Evolutionary conservation across 148 eudicot genomes (phyloP), one percentile per base, ranked within the genome.

Genomic region (Camellia japonica): DNA sequence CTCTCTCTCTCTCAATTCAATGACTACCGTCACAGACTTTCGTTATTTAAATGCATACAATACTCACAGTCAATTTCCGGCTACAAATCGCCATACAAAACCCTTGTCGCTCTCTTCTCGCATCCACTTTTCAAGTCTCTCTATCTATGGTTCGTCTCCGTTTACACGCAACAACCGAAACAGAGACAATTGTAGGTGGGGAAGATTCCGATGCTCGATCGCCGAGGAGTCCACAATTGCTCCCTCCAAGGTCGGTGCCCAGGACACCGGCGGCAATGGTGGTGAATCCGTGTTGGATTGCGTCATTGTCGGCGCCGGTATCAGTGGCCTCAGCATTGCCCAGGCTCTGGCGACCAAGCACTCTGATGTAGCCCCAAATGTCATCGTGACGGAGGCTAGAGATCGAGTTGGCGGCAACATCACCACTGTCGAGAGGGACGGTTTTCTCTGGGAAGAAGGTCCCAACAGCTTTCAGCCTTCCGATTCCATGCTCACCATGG

Each of bases 381-480:
- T 93, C 73, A 60, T 93, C 42, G 90, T 93, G 47, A 90, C 95
- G 7, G 97, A 93, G 84, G 90, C 94, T 0, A 90, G 86, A 71
- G 90, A 90, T 23, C 86, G 93, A 46, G 93, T 85, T 9, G 97
- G 97, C 0, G 97, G 97, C 3, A 93, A 93, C 82, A 93, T 93
- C 71, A 89, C 52, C 73, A 93, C 95, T 3, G 75, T 88, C 8
- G 92, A 91, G 83, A 80, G 85, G 69, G 91, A 89, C 71, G 97
- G 97, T 10, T 93, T 84, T 80, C 83, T 93, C 0, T 93, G 97
- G 97, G 97, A 93, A 80, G 94, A 93, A 77, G 97, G 97, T 5
- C 97, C 97, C 54, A 93, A 93, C 77, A 93, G 97, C 79, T 93
- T 93, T 81, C 97, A 93, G 85, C 97, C 97, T 1, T 93, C 97